phyloP scores from a whole-genome alignment of 176 grass and related monocot genomes.

The Musa schizocarpa region DNA sequence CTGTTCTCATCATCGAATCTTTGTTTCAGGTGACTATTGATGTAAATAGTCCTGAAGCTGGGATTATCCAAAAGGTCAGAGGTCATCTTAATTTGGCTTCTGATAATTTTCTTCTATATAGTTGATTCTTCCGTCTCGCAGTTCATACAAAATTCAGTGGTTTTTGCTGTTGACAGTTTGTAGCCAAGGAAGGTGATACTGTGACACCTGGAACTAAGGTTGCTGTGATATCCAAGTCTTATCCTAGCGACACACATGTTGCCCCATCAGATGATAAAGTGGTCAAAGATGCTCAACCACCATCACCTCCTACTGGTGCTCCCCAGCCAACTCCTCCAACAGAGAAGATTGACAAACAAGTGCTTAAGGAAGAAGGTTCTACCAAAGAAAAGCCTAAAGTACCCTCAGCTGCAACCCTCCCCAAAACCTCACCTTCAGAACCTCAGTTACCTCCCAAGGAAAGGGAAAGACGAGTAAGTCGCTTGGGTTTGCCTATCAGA shows the following conservation, averaged over 20 bases:
- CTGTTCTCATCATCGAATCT: neutral
- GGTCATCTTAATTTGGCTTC: neutral
- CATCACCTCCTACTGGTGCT: conserved; percentile 13
- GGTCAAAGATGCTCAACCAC: conserved; percentile 40
- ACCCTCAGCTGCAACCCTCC: conserved; percentile 11
- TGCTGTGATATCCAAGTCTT: conserved; percentile 84
- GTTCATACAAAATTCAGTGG: neutral
- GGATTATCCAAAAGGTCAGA: conserved; percentile 76
- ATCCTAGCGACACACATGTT: conserved; percentile 71
- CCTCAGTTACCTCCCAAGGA: conserved; percentile 95
- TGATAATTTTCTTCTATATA: conserved; percentile 7
- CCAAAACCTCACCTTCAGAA: conserved; percentile 61
- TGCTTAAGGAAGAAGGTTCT: conserved; percentile 35
- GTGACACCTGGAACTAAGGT: conserved; percentile 95
- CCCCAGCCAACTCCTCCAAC: conserved; percentile 7
- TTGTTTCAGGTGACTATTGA: conserved; percentile 84
- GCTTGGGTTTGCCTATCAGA: neutral
- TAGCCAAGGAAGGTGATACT: conserved; percentile 81
- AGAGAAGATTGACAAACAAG: conserved; percentile 45
- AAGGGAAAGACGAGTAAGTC: conserved; percentile 71
- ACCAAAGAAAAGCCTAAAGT: conserved; percentile 36
- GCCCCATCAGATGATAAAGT: conserved; percentile 77
- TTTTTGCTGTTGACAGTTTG: conserved; percentile 34
- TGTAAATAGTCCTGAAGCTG: conserved; percentile 72
- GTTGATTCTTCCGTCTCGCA: neutral